Evolutionary conservation across 2,329 filamentous ascomycete species (phyloP).

Genomic region (Colletotrichum sp.): DNA sequence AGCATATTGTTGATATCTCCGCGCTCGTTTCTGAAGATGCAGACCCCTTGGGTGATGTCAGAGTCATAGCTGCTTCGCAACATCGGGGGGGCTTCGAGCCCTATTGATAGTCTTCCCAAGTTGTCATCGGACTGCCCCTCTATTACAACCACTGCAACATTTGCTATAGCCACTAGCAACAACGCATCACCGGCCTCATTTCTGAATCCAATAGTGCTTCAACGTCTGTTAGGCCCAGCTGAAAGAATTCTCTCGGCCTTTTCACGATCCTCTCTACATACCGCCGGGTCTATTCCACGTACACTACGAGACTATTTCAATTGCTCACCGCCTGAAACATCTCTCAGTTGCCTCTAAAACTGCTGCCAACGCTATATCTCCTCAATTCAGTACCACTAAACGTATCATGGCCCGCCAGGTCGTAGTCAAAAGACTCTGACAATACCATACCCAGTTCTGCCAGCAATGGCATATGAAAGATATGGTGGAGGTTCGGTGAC

Average conservation of each 20-base stretch:
- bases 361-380: neutral
- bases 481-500: neutral
- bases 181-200: no score
- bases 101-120: neutral
- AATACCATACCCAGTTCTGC: neutral
- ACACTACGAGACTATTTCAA: neutral
- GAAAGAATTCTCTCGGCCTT: neutral
- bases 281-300: neutral
- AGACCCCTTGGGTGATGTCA: neutral
- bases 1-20: neutral
- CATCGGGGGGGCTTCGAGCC: neutral
- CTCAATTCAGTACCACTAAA: neutral
- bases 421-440: neutral
- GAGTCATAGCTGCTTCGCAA: neutral
- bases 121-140: neutral
- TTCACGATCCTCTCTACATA: neutral
- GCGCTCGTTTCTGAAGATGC: neutral
- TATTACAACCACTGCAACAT: neutral
- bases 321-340: neutral
- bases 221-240: neutral
- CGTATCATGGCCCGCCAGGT: neutral
- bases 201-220: no score
- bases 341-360: neutral
- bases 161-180: neutral
- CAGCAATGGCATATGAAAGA: neutral